Evolutionary conservation across 1,284 basidiomycete genomes (phyloP), one percentile per base, ranked within the genome.

Genomic region (Phylloporus sp.): DNA sequence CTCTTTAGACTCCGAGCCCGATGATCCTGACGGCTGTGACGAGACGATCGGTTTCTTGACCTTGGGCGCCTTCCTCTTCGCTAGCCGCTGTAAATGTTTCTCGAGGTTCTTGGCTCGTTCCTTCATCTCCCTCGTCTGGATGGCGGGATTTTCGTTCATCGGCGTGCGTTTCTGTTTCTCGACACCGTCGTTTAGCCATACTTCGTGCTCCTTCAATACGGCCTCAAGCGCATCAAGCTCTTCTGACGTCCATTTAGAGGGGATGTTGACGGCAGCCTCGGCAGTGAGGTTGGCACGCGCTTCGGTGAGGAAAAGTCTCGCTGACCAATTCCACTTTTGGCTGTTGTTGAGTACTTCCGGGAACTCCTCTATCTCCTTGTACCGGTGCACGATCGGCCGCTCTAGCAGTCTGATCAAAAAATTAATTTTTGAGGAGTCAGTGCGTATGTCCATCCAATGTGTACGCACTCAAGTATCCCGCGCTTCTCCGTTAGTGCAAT

Each of bases 341-440:
- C 85, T 88, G 83, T 83, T 91, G 79, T 87, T 94, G 74, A 88
- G 90, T 69, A 81, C 90, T 74, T 79, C 85, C 66, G 83, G 90
- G 84, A 83, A 93, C 69, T 88, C 86, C 69, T 91, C 88, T 60
- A 91, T 91, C 78, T 99, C 96, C 74, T 87, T 86, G 78, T 96
- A 93, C 17, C 98, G 91, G 72, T 90, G 86, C 51, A 93, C 84
- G 63, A 98, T 89, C 3, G 95, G 94, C 52, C 83, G 81, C 75
- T 98, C 95, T 64, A 96, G 79, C 49, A 82, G 79, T 78, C 94
- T 96, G 63, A 46, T 61, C 58, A 53, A 10, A 31, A 29, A 26
- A 50, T 72, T 31, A 72, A n/a, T n/a, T n/a, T n/a, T n/a, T n/a
- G n/a, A n/a, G n/a, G 62, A 54, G 56, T 56, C 22, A 49, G 32